Evolutionary conservation across 768 basidiomycete species (phyloP).

Genomic region (Leucocoprinus sp.): DNA sequence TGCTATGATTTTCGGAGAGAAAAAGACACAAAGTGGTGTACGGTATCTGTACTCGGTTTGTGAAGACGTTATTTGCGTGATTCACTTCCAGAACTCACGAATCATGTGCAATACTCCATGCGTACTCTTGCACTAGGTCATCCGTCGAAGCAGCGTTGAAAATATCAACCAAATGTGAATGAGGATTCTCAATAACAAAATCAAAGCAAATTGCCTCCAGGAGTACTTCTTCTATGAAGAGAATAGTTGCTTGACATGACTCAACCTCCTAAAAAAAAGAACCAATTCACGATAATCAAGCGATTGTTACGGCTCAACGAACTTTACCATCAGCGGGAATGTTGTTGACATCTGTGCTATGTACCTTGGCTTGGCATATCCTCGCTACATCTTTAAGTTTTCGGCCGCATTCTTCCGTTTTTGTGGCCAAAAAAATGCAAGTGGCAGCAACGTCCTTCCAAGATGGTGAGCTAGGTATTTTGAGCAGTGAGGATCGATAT

Average conservation of each 20-base stretch:
- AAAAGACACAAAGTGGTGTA: slow-evolving; percentile 70
- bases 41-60: slow-evolving; percentile 50
- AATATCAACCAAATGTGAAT: slow-evolving; percentile 65
- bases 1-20: slow-evolving; percentile 61
- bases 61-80: neutral
- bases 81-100: slow-evolving; percentile 45
- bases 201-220: slow-evolving; percentile 84
- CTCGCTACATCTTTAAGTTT: slow-evolving; percentile 81
- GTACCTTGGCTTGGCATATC: slow-evolving; percentile 63
- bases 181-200: slow-evolving; percentile 70
- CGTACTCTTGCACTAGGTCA: slow-evolving; percentile 53
- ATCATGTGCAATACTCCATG: slow-evolving; percentile 85
- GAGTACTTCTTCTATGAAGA: slow-evolving; percentile 69
- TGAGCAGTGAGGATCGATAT: slow-evolving; percentile 17
- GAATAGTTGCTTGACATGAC: slow-evolving; percentile 56
- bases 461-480: slow-evolving; percentile 10
- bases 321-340: slow-evolving; percentile 63
- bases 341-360: slow-evolving; percentile 42
- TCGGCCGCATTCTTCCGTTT: slow-evolving; percentile 83
- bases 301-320: slow-evolving; percentile 14
- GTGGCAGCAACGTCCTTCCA: slow-evolving; percentile 74
- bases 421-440: slow-evolving; percentile 85
- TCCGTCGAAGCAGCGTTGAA: slow-evolving; percentile 49
- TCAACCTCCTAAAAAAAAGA: slow-evolving; percentile 59
- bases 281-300: neutral